These are phyloP conservation scores for Galerina marginata DNA, from an alignment of 768 basidiomycete genomes.

Conservation along the genomic window DNA sequence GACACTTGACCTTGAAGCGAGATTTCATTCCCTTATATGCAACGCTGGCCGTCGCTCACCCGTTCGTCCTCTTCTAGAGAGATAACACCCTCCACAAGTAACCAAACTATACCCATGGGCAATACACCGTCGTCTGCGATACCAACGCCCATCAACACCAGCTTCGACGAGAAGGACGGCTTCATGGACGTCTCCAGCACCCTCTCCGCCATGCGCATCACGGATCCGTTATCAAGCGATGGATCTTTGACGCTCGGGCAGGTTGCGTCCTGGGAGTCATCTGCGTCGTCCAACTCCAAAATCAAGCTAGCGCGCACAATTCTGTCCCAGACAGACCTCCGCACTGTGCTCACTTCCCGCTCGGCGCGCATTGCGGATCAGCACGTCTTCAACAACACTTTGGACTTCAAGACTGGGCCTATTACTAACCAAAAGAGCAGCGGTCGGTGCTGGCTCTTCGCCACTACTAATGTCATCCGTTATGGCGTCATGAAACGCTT, in stretches of 20 bases:
- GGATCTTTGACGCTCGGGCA: constrained; percentile 66
- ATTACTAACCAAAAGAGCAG: constrained; percentile 87
- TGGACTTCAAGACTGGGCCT: constrained; percentile 84
- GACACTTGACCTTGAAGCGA: not conserved
- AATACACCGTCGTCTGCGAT: constrained; percentile 36
- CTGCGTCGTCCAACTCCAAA: constrained; percentile 60
- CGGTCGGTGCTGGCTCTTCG: constrained; percentile 96
- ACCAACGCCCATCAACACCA: constrained; percentile 27
- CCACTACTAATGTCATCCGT: constrained; percentile 85
- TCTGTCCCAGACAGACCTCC: constrained; percentile 71
- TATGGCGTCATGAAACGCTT: constrained; percentile 86
- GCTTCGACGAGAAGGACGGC: constrained; percentile 38
- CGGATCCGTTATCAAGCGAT: constrained; percentile 53
- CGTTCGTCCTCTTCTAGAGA: not conserved
- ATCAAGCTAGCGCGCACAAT: constrained; percentile 77
- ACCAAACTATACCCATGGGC: constrained; percentile 32
- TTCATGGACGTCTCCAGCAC: constrained; percentile 31
- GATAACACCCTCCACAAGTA: constrained; percentile 11
- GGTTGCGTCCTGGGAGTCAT: constrained; percentile 71
- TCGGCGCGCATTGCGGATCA: constrained; percentile 63
- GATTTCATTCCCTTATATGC: constrained; percentile 14
- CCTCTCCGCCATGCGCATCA: constrained; percentile 37
- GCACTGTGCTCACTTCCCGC: constrained; percentile 66
- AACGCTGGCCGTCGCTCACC: constrained; percentile 23
- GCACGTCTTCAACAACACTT: constrained; percentile 82